Evolutionary conservation across 345 rosid species (phyloP), one percentile per base, ranked within the genome.

Genomic region (Erodium maritimum): DNA sequence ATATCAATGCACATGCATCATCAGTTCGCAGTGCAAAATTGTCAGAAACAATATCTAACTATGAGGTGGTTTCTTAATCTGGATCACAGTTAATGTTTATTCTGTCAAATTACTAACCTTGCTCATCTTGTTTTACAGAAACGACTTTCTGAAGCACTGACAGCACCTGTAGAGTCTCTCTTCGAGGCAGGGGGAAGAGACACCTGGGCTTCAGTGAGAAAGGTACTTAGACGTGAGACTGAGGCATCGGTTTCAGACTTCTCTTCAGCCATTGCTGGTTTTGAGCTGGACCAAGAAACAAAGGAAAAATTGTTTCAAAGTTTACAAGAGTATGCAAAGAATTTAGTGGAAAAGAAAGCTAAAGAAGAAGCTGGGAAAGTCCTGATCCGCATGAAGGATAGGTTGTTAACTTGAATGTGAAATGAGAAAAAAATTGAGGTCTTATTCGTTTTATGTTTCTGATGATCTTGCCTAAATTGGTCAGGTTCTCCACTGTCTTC

Each of bases 121-220:
- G 12, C 48, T 3, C 12, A 42, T 0, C 48, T 42, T 22, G 9
- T 52, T 59, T 65, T 80, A 69, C 79, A 89, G 95, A 79, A 74
- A 70, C 85, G 72, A 69, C 78, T 87, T 42, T 75, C 71, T 45
- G 81, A 74, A 34, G 83, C 87, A 33, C 67, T 93, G 56, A 66
- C 88, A 42, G 94, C 72, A 63, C 95, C 95, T 17, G 85, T 82
- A 56, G 94, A 73, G 76, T 83, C 86, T 55, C 96, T 87, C 17
- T 62, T 93, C 17, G 91, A 82, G 71, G 86, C 82, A 65, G 95
- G 94, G 50, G 78, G 69, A 59, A 68, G 63, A 52, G 86, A 79
- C 67, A 89, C 99, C 54, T 89, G 95, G 96, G 72, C 94, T 3
- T 71, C 96, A 67, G 85, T 93, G 74, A 83, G 80, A 73, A 87